Evolutionary conservation across 2,329 filamentous ascomycete species (phyloP).

Genomic region (Epichloe bromicola): DNA sequence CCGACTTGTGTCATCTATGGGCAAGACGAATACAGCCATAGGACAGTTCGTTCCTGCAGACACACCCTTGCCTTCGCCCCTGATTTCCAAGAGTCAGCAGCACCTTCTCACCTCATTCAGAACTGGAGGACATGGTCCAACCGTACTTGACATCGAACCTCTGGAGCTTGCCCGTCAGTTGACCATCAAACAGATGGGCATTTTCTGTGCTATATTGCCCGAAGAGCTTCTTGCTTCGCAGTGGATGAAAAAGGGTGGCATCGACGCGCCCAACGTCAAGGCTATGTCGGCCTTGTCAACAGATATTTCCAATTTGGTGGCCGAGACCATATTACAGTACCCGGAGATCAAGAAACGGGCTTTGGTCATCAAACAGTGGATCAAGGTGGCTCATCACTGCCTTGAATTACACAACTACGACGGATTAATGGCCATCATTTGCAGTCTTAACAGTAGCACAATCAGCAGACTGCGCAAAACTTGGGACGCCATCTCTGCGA

Average conservation of each 20-base stretch:
- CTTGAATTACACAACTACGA: conserved; percentile 92
- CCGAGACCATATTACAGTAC: conserved; percentile 78
- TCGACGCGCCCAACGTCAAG: conserved; percentile 75
- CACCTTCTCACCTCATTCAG: conserved; percentile 62
- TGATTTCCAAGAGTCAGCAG: conserved; percentile 64
- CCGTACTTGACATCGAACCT: conserved; percentile 81
- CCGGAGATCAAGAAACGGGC: conserved; percentile 91
- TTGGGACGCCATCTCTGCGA: conserved; percentile 78
- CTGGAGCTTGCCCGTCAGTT: conserved; percentile 84
- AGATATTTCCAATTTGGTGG: conserved; percentile 82
- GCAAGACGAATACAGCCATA: conserved; percentile 70
- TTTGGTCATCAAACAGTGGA: conserved; percentile 89
- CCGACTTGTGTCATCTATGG: conserved; percentile 70
- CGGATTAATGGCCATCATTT: conserved; percentile 92
- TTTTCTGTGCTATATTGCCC: conserved; percentile 84
- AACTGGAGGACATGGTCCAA: conserved; percentile 56
- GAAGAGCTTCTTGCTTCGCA: conserved; percentile 85
- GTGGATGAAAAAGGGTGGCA: conserved; percentile 81
- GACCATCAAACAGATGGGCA: conserved; percentile 78
- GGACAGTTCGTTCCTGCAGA: conserved; percentile 59
- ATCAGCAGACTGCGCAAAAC: conserved; percentile 80
- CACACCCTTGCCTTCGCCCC: conserved; percentile 54
- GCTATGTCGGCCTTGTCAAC: conserved; percentile 90
- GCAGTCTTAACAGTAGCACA: conserved; percentile 82
- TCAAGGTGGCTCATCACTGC: conserved; percentile 82